A percentile compares a stretch with the other conserved stretches of the same genome.
Conservation (phyloP, 495 filamentous ascomycete species). For the Penicillium manginii region DNA sequence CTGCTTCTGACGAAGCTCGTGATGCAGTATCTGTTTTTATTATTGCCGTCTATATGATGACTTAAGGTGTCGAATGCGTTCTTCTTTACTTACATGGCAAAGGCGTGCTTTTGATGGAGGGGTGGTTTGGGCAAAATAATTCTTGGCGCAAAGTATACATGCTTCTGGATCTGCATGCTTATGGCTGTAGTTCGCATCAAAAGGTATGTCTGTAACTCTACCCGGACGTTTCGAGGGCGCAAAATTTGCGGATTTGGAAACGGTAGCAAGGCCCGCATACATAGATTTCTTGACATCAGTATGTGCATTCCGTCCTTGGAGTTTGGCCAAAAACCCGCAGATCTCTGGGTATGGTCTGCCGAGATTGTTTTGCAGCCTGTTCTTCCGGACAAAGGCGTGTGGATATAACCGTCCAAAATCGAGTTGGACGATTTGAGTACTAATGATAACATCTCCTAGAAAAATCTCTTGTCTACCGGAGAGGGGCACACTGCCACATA, state of each 20-base stretch:
- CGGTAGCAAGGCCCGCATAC: too few species aligned
- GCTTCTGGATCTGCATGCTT: not conserved
- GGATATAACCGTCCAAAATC: constrained; percentile 1
- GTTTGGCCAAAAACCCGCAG: not conserved
- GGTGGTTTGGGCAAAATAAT: too few species aligned
- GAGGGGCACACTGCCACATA: not conserved
- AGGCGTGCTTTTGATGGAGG: too few species aligned
- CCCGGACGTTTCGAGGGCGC: too few species aligned
- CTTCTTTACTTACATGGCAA: too few species aligned
- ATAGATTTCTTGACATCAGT: not conserved
- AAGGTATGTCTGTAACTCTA: not conserved
- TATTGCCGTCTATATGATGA: too few species aligned
- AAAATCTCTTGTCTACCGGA: not conserved
- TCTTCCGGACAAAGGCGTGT: not conserved
- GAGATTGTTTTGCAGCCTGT: not conserved
- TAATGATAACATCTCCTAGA: not conserved
- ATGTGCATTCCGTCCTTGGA: not conserved
- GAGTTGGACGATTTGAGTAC: not conserved
- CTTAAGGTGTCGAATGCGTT: too few species aligned
- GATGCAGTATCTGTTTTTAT: too few species aligned
- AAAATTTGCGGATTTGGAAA: not conserved
- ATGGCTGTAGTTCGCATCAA: not conserved
- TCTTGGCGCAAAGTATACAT: too few species aligned
- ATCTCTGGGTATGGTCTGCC: constrained; percentile 3
- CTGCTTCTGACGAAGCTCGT: too few species aligned